These are phyloP conservation scores for Pseudopithomyces maydicus DNA, from an alignment of 2,329 filamentous ascomycete genomes.

Conservation along the genomic window DNA sequence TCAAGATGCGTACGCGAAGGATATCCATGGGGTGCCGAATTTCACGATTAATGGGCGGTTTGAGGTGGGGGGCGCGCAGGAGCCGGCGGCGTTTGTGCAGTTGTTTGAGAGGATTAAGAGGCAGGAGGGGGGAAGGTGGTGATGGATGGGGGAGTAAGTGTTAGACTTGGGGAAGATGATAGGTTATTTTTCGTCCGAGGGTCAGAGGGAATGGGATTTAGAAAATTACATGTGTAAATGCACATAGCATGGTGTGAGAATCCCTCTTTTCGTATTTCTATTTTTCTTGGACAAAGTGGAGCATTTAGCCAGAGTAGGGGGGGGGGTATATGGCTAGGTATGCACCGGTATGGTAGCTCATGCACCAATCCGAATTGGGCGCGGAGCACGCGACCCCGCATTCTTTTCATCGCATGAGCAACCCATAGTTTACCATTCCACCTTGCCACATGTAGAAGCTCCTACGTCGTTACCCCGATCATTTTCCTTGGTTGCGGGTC, in stretches of 20 bases:
- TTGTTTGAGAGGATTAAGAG: conserved; percentile 67
- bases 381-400: background rate
- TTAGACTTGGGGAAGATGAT: background rate
- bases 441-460: background rate
- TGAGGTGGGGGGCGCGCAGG: conserved; percentile 73
- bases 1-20: conserved; percentile 50
- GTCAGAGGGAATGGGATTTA: no score
- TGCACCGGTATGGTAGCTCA: background rate
- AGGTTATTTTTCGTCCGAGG: no score
- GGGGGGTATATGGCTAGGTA: no score
- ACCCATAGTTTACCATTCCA: background rate
- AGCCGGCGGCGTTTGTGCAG: conserved; percentile 68
- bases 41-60: conserved; percentile 73
- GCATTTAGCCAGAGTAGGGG: background rate
- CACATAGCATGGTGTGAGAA: no score
- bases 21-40: conserved; percentile 73
- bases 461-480: background rate
- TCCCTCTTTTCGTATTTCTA: no score
- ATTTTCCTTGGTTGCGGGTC: background rate
- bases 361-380: background rate
- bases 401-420: background rate
- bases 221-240: no score
- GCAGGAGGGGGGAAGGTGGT: conserved; percentile 32
- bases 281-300: background rate
- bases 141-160: conserved; percentile 6